A percentile compares a stretch with the other conserved stretches of the same genome.
These are phyloP conservation scores for Sarocladium kiliense DNA, from an alignment of 2,329 filamentous ascomycete species.

Conservation along the genomic window DNA sequence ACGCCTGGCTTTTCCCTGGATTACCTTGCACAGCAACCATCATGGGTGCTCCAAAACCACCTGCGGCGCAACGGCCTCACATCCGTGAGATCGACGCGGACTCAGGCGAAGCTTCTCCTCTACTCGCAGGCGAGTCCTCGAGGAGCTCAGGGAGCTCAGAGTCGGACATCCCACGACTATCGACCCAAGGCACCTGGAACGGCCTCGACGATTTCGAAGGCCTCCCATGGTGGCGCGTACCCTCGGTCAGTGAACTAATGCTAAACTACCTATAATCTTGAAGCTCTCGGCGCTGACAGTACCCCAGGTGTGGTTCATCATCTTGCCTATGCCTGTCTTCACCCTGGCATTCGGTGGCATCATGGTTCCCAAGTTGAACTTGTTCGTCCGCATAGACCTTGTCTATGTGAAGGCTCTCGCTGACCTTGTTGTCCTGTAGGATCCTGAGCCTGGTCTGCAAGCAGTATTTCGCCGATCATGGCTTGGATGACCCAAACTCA, in stretches of 20 bases:
- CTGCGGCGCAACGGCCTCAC: neutral
- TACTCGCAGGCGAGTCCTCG: conserved; percentile 28
- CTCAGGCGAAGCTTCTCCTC: conserved; percentile 30
- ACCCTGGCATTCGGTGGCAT: conserved; percentile 82
- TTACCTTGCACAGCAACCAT: neutral
- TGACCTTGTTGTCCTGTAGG: conserved; percentile 27
- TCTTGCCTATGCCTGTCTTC: conserved; percentile 75
- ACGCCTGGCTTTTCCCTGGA: too few relatives aligned
- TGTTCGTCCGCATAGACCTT: conserved; percentile 39
- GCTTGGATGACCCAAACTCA: conserved; percentile 51
- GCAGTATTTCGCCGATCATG: conserved; percentile 70
- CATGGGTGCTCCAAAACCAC: neutral
- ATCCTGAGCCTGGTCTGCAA: conserved; percentile 80
- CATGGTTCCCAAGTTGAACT: conserved; percentile 79
- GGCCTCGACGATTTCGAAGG: conserved; percentile 53
- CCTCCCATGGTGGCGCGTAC: conserved; percentile 57
- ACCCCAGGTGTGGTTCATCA: conserved; percentile 70
- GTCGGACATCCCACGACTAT: conserved; percentile 12
- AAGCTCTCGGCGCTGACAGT: neutral
- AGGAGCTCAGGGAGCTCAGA: conserved; percentile 12
- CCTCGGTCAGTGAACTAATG: conserved; percentile 58
- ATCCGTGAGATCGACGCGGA: conserved; percentile 10
- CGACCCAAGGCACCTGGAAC: conserved; percentile 33
- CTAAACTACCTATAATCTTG: too few relatives aligned
- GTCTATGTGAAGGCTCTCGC: neutral